These are phyloP conservation scores for Nephelium lappaceum DNA, from an alignment of 345 rosid species.

Conservation along the genomic window DNA sequence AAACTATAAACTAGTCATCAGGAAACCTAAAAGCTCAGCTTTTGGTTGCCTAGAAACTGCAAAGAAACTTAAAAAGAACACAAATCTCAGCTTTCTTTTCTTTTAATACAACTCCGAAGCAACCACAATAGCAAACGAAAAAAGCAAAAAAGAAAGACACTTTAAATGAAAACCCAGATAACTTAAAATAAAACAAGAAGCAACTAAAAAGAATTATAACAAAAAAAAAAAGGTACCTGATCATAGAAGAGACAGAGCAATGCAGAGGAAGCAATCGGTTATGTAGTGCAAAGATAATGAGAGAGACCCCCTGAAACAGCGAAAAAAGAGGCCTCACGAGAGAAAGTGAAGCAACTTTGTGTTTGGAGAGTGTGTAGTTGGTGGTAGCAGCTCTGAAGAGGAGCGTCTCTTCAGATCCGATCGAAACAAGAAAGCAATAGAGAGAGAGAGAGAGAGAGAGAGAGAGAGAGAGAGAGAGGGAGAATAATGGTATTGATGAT, in stretches of 20 bases:
- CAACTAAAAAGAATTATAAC: constrained; percentile 3
- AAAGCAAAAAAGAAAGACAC: constrained; percentile 9
- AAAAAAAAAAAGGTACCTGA: constrained; percentile 43
- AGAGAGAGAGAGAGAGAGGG: constrained; percentile 6
- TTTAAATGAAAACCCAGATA: not conserved
- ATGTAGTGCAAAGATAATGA: constrained; percentile 15
- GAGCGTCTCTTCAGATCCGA: constrained; percentile 48
- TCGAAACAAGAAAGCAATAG: constrained; percentile 35
- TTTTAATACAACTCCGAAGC: constrained; percentile 21
- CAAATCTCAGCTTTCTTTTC: constrained; percentile 15
- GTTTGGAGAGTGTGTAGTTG: not conserved
- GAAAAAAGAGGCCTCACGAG: constrained; percentile 12
- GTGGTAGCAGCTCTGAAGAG: constrained; percentile 23
- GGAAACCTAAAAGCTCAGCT: constrained; percentile 21
- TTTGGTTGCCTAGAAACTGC: constrained; percentile 29
- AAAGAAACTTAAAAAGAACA: constrained; percentile 11
- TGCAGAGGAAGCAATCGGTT: constrained; percentile 35
- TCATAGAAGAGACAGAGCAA: constrained; percentile 36
- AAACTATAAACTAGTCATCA: constrained; percentile 12
- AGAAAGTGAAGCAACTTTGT: constrained; percentile 41
- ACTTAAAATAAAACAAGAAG: constrained; percentile 4
- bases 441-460: constrained; percentile 16
- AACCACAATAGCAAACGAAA: constrained; percentile 9
- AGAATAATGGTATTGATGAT: constrained; percentile 22
- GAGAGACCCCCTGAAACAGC: not conserved